These are phyloP conservation scores for Scalesia atractyloides DNA, from an alignment of 129 eudicot species.

Conservation along the genomic window DNA sequence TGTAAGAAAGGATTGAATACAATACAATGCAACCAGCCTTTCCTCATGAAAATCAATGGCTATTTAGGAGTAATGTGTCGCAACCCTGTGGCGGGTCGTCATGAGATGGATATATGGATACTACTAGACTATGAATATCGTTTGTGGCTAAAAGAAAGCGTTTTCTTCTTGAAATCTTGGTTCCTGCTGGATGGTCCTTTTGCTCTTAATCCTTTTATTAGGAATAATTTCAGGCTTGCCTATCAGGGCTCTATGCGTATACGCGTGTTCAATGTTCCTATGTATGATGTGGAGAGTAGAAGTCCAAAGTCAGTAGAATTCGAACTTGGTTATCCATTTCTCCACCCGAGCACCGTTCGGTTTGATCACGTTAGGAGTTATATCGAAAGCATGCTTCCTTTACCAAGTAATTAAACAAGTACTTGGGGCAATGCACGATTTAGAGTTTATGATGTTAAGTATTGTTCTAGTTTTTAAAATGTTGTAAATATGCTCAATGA, in stretches of 20 bases:
- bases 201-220: background rate
- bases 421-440: too few relatives aligned
- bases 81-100: background rate
- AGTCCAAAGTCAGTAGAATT: background rate
- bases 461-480: too few relatives aligned
- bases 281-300: background rate
- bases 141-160: background rate
- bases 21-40: background rate
- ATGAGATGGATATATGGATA: background rate
- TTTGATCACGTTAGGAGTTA: conserved; percentile 12
- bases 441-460: too few relatives aligned
- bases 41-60: background rate
- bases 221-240: background rate
- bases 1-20: background rate
- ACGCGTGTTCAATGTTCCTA: background rate
- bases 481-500: too few relatives aligned
- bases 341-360: background rate
- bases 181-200: conserved; percentile 1
- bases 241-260: too few relatives aligned
- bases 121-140: background rate
- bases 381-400: background rate
- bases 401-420: background rate
- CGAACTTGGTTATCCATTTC: background rate
- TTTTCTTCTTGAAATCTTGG: background rate
- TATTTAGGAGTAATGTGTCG: background rate